Base-by-base conservation (phyloP, 352 stramenopile genomes). In the Pythium insidiosum region DNA sequence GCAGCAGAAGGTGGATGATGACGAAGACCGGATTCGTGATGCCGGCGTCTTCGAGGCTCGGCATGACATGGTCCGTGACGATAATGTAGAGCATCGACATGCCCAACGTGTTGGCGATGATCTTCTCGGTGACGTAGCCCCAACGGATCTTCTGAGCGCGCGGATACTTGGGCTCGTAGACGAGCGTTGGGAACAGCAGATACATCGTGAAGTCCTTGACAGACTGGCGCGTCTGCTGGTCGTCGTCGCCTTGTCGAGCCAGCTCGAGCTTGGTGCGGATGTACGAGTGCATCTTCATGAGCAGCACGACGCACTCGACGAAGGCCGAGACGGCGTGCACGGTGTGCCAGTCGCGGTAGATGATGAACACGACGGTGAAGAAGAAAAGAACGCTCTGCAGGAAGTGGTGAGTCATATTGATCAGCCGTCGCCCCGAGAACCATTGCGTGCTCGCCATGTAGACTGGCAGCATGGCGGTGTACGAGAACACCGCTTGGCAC, bases 91-190 rank as follows among this genome's bases (percentile, higher is more conserved):
- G 68, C 38, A 96, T 66, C 13, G 61, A 73, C 46, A 95, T 83
- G 7, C 63, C 77, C 21, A 95, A 54, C 13, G 77, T 65, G 47
- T 94, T 77, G n/a, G 83, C 77, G 7, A 92, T 26, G 12, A 79
- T 48, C 34, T 96, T 91, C 46, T 78, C 73, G 2, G 68, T 44
- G 6, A 97, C 39, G 51, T 95, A 96, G n/a, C 61, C 59, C 68
- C 73, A 87, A 11, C 89, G 76, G 46, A 96, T 87, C 34, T 63
- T 61, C 5, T 79, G 60, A 0, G 78, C 92, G 42, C 85, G 77
- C 4, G 93, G 93, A 45, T 91, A 98, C 5, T 72, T 80, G 15
- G 95, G 93, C 56, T 97, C 89, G 52, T 97, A 98, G n/a, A 96
- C 94, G 4, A 98, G 61, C 24, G 93, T 97, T 35, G 93, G 93